Conservation (phyloP, 495 filamentous ascomycete genomes). For the Penicillium taxi region DNA sequence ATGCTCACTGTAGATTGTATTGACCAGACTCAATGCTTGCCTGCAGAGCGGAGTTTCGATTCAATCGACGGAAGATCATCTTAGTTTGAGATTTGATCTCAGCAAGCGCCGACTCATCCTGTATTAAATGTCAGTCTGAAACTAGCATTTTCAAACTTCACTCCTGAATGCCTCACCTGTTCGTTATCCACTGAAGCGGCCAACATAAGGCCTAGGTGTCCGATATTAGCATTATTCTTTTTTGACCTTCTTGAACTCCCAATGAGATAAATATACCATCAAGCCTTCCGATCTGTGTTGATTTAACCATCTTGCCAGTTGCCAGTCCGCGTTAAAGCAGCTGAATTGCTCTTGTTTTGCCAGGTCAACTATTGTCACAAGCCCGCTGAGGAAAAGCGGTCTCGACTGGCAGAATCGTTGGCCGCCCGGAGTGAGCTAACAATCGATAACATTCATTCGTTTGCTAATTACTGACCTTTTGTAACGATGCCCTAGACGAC, state of each 20-base stretch:
- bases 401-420: constrained; percentile 22
- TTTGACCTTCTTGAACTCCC: neutral
- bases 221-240: constrained; percentile 21
- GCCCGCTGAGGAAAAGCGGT: constrained; percentile 31
- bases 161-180: constrained; percentile 41
- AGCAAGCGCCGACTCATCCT: constrained; percentile 66
- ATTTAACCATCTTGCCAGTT: constrained; percentile 69
- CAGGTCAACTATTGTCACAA: constrained; percentile 15
- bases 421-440: constrained; percentile 13
- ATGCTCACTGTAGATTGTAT: constrained; percentile 83
- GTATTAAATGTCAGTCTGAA: constrained; percentile 2
- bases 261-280: constrained; percentile 56
- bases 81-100: constrained; percentile 89
- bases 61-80: constrained; percentile 78
- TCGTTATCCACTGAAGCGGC: constrained; percentile 93
- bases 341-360: constrained; percentile 10
- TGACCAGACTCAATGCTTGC: constrained; percentile 82
- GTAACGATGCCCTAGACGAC: constrained; percentile 17
- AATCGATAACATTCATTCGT: constrained; percentile 3
- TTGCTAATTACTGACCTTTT: constrained; percentile 7
- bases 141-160: neutral
- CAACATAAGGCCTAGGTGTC: constrained; percentile 70
- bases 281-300: constrained; percentile 86
- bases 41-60: constrained; percentile 79
- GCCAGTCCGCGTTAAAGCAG: neutral